These are phyloP conservation scores for Pythium monospermum DNA, from an alignment of 352 stramenopile species.

Conservation along the genomic window DNA sequence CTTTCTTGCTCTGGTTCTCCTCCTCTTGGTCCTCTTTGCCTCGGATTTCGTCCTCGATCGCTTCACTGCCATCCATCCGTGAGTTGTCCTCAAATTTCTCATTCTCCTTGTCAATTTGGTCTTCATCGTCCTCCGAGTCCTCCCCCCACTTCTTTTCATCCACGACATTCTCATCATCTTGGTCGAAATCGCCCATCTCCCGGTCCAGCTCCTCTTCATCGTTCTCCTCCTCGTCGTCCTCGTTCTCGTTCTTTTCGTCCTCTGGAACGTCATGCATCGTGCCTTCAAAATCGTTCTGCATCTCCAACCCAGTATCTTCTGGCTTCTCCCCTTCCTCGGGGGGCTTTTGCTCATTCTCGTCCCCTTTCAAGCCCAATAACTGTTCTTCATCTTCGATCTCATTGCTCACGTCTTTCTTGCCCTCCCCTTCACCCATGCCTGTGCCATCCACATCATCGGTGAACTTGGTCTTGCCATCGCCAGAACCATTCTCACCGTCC, in stretches of 20 bases:
- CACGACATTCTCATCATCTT: slow-evolving; percentile 97
- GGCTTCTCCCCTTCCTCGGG: slow-evolving; percentile 37
- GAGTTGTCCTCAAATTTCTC: slow-evolving; percentile 92
- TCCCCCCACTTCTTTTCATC: slow-evolving; percentile 99
- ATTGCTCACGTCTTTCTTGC: slow-evolving; percentile 98
- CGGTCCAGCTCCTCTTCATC: slow-evolving; percentile 96
- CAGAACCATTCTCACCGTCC: slow-evolving; percentile 85
- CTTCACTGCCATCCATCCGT: slow-evolving; percentile 65
- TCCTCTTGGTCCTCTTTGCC: slow-evolving; percentile 66
- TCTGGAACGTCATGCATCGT: slow-evolving; percentile 97
- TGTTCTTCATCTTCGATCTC: slow-evolving; percentile 99
- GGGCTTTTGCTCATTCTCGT: slow-evolving; percentile 76
- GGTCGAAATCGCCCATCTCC: slow-evolving; percentile 98
- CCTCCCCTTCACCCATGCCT: slow-evolving; percentile 99
- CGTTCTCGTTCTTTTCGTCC: slow-evolving; percentile 80
- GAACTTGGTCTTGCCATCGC: slow-evolving; percentile 92
- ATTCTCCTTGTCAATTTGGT: slow-evolving; percentile 95
- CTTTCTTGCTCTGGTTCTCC: slow-evolving; percentile 82
- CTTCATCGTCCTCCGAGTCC: slow-evolving; percentile 88
- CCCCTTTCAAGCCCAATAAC: slow-evolving; percentile 96
- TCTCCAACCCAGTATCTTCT: slow-evolving; percentile 98
- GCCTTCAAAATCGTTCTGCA: slow-evolving; percentile 99
- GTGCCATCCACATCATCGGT: slow-evolving; percentile 98
- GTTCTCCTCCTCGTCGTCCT: slow-evolving; percentile 89
- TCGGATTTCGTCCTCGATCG: slow-evolving; percentile 85